These are phyloP conservation scores for Metarhizium robertsii DNA, from an alignment of 2,329 filamentous ascomycete species.

Conservation along the genomic window DNA sequence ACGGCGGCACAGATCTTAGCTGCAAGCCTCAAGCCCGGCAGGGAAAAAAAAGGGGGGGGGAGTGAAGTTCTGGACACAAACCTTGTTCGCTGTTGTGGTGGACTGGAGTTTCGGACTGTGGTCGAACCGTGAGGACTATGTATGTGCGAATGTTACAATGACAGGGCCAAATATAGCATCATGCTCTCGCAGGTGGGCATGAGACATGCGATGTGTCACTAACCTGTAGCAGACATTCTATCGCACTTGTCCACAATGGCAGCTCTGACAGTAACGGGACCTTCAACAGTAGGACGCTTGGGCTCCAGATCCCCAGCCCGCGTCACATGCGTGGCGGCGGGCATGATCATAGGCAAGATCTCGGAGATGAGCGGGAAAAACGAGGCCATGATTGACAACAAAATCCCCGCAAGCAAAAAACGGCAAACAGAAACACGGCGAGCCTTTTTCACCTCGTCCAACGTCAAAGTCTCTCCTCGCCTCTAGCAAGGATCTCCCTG, in stretches of 20 bases:
- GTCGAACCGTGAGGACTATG: slow-evolving; percentile 53
- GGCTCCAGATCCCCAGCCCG: slow-evolving; percentile 37
- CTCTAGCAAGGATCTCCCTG: no score
- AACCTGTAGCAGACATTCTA: slow-evolving; percentile 57
- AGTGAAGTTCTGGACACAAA: slow-evolving; percentile 20
- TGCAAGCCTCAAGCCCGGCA: neutral
- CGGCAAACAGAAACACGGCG: neutral
- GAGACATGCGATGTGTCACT: slow-evolving; percentile 16
- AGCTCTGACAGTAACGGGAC: slow-evolving; percentile 26
- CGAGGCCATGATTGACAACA: slow-evolving; percentile 33
- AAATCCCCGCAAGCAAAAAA: neutral
- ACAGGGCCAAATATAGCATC: neutral
- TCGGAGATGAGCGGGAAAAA: slow-evolving; percentile 47
- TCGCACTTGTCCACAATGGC: slow-evolving; percentile 58
- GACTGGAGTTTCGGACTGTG: slow-evolving; percentile 50
- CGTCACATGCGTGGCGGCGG: slow-evolving; percentile 47
- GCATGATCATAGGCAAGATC: slow-evolving; percentile 50
- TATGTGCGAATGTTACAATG: neutral
- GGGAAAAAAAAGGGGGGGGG: neutral
- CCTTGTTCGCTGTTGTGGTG: slow-evolving; percentile 64
- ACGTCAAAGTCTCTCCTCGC: no score
- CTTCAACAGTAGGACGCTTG: slow-evolving; percentile 20
- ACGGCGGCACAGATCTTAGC: neutral
- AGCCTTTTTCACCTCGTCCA: no score
- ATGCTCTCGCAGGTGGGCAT: neutral